phyloP scores from a whole-genome alignment of 192 early-diverging fungal species.

The Coemansia sp. region DNA sequence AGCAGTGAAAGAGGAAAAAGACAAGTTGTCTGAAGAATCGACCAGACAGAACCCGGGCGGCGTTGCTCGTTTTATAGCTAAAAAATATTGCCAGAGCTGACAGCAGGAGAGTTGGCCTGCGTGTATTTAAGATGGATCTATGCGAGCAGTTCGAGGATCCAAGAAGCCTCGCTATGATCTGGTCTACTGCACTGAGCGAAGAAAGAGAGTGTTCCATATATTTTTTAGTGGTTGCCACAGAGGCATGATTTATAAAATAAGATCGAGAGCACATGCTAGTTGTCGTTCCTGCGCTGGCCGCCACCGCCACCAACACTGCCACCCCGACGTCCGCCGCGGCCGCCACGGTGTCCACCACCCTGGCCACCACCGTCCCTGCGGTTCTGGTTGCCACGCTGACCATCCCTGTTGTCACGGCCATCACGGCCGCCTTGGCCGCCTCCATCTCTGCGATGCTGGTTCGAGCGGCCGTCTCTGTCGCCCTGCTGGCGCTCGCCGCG shows the following conservation, averaged over 20 bases:
- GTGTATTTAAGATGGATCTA: background rate
- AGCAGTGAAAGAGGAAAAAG: background rate
- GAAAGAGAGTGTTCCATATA: background rate
- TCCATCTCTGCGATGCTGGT: slow-evolving; percentile 42
- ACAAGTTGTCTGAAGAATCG: background rate
- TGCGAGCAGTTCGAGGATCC: background rate
- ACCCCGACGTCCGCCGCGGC: slow-evolving; percentile 17
- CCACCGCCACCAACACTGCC: slow-evolving; percentile 18
- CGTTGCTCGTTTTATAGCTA: background rate
- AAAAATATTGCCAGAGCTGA: background rate
- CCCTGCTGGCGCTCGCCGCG: slow-evolving; percentile 34
- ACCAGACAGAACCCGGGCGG: background rate
- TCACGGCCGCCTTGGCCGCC: slow-evolving; percentile 25
- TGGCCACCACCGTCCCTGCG: slow-evolving; percentile 23
- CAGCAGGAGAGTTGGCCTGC: background rate
- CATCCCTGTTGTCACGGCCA: slow-evolving; percentile 29
- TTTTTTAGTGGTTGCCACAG: background rate
- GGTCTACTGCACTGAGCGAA: background rate
- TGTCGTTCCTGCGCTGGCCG: slow-evolving; percentile 20
- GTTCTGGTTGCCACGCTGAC: slow-evolving; percentile 18
- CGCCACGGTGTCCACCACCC: slow-evolving; percentile 13
- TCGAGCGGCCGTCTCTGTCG: slow-evolving; percentile 41
- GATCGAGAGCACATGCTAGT: background rate
- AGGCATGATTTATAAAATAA: slow-evolving; percentile 4
- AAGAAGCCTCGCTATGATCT: background rate